These are phyloP conservation scores for Chlamydomonas eustigma DNA, from an alignment of 139 green algal species.

Conservation along the genomic window DNA sequence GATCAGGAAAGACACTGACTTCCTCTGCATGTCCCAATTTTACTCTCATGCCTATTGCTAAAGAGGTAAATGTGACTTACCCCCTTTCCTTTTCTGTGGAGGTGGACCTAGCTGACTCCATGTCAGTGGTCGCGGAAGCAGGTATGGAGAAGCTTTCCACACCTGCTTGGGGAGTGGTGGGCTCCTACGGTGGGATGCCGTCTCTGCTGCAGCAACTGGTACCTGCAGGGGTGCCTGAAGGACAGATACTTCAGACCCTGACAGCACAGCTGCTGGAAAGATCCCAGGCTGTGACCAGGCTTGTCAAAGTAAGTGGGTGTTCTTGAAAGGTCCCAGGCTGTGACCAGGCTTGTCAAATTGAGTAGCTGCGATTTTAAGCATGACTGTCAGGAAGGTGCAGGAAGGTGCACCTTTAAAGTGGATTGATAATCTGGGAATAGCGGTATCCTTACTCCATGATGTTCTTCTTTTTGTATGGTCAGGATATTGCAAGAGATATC, in stretches of 20 bases:
- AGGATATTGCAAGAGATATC: background rate
- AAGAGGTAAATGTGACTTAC: too few relatives aligned
- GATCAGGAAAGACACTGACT: too few relatives aligned
- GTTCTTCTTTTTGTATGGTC: background rate
- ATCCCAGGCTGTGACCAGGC: background rate
- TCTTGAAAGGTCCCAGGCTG: conserved; percentile 8
- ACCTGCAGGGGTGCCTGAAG: background rate
- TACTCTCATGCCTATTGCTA: too few relatives aligned
- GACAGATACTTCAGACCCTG: background rate
- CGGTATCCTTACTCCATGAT: too few relatives aligned
- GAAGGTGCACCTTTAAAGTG: background rate
- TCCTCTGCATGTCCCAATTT: too few relatives aligned
- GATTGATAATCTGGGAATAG: background rate
- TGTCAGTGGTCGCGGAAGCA: background rate
- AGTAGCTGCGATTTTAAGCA: background rate
- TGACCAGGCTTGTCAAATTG: background rate
- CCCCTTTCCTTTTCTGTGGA: too few relatives aligned
- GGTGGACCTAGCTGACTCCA: conserved; percentile 2
- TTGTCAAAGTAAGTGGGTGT: background rate
- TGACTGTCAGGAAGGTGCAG: background rate
- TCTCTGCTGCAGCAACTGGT: background rate
- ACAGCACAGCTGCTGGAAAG: conserved; percentile 1
- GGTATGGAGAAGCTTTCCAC: conserved; percentile 15
- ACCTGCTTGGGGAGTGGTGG: background rate
- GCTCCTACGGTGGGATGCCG: too few relatives aligned